phyloP scores from a whole-genome alignment of 495 filamentous ascomycete genomes.

The Amniculicola lignicola region DNA sequence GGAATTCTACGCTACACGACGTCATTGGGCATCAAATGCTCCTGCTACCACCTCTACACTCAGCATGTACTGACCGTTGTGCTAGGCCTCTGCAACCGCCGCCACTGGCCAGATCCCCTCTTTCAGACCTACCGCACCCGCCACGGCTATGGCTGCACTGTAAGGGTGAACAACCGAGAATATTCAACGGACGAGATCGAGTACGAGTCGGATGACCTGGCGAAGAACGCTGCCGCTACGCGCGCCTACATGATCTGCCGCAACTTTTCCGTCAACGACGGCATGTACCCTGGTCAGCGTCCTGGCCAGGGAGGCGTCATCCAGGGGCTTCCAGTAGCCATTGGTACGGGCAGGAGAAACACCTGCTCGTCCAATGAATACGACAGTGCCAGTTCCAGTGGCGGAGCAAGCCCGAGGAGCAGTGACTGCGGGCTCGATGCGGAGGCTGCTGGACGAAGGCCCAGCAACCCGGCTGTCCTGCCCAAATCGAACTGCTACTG shows the following conservation, averaged over 20 bases:
- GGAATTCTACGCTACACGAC: no score
- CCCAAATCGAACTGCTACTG: constrained; percentile 30
- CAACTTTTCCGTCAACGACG: constrained; percentile 97
- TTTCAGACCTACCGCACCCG: constrained; percentile 76
- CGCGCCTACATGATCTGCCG: constrained; percentile 96
- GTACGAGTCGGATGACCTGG: constrained; percentile 74
- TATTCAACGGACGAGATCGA: constrained; percentile 90
- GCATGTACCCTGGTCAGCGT: constrained; percentile 71
- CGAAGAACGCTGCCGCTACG: constrained; percentile 93
- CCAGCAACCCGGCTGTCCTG: constrained; percentile 28
- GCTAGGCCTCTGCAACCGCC: constrained; percentile 91
- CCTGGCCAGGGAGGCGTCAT: constrained; percentile 71
- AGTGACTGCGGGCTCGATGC: constrained; percentile 43
- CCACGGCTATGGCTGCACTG: constrained; percentile 81
- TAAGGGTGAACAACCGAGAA: constrained; percentile 93
- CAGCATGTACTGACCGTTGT: constrained; percentile 33
- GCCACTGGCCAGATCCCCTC: constrained; percentile 88
- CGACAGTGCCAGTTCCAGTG: constrained; percentile 46
- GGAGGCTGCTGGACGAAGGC: constrained; percentile 29
- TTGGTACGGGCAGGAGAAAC: constrained; percentile 58
- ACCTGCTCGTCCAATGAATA: constrained; percentile 45
- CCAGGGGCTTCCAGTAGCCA: constrained; percentile 79
- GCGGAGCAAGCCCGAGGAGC: constrained; percentile 58
- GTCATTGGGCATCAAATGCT: constrained; percentile 1
- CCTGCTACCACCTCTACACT: not conserved